phyloP scores from a whole-genome alignment of 441 rosid genomes.

The Biscutella laevigata region DNA sequence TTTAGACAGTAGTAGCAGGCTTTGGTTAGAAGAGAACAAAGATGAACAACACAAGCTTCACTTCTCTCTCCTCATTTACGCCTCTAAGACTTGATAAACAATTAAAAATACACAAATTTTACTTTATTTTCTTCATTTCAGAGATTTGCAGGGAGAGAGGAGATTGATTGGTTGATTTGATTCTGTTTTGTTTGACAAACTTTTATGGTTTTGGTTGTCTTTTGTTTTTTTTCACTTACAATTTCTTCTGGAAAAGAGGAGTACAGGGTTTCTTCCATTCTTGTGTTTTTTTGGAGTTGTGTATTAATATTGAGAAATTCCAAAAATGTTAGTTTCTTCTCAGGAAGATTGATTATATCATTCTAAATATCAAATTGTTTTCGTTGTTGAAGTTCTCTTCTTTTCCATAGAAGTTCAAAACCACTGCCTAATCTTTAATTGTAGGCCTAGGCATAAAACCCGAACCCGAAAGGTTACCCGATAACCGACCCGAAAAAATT shows the following conservation, averaged over 20 bases:
- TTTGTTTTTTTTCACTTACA: not conserved
- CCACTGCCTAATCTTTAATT: not conserved
- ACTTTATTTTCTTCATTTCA: not conserved
- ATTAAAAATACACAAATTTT: not conserved
- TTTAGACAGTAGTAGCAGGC: slow-evolving; percentile 55
- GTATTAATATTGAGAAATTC: slow-evolving; percentile 11
- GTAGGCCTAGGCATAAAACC: not conserved
- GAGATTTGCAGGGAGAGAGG: slow-evolving; percentile 7
- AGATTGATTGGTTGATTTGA: not conserved
- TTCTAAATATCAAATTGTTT: too few species aligned
- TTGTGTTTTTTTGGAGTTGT: slow-evolving; percentile 19
- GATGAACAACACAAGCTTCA: slow-evolving; percentile 53
- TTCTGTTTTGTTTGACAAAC: not conserved
- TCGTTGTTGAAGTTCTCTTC: not conserved
- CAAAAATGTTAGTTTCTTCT: slow-evolving; percentile 9
- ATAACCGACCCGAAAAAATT: too few species aligned
- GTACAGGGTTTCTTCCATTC: slow-evolving; percentile 24
- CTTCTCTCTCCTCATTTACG: slow-evolving; percentile 77
- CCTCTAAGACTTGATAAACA: slow-evolving; percentile 42
- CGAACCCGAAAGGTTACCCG: too few species aligned
- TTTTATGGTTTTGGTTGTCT: slow-evolving; percentile 6
- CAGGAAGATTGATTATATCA: too few species aligned
- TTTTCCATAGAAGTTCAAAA: not conserved
- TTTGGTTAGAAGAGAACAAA: slow-evolving; percentile 76
- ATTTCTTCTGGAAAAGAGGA: slow-evolving; percentile 30